phyloP scores from a whole-genome alignment of 257 asterid genomes.

The Przewalskia tangutica region DNA sequence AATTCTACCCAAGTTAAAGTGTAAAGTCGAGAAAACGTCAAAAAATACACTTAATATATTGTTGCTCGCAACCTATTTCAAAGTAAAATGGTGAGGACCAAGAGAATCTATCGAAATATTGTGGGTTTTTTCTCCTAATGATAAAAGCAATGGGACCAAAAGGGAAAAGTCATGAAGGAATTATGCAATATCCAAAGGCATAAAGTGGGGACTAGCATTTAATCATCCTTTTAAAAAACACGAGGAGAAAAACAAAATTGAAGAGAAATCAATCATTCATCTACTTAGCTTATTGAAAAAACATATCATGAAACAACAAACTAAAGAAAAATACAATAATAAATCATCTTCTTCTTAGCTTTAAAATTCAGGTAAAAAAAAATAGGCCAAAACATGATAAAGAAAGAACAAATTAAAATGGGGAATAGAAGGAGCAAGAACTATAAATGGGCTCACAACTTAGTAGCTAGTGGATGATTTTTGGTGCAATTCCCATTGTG shows the following conservation, averaged over 20 bases:
- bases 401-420: background rate
- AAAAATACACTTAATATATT: background rate
- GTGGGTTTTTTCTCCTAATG: background rate
- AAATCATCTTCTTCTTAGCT: background rate
- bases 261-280: background rate
- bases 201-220: slow-evolving; percentile 25
- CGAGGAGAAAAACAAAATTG: background rate
- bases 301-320: background rate
- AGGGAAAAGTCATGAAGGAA: slow-evolving; percentile 25
- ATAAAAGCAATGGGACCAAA: slow-evolving; percentile 27
- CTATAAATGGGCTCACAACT: background rate
- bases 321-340: background rate
- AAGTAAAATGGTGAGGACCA: background rate
- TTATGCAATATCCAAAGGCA: slow-evolving; percentile 27
- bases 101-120: background rate
- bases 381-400: background rate
- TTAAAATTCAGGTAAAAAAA: slow-evolving; percentile 2
- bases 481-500: slow-evolving; percentile 25
- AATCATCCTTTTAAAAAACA: slow-evolving; percentile 9
- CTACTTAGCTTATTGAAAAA: background rate
- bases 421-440: background rate
- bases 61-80: background rate
- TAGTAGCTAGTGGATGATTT: slow-evolving; percentile 12
- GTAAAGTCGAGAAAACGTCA: background rate
- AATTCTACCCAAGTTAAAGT: background rate